phyloP scores from a whole-genome alignment of 2,329 filamentous ascomycete species.

The Trichoderma sp. region DNA sequence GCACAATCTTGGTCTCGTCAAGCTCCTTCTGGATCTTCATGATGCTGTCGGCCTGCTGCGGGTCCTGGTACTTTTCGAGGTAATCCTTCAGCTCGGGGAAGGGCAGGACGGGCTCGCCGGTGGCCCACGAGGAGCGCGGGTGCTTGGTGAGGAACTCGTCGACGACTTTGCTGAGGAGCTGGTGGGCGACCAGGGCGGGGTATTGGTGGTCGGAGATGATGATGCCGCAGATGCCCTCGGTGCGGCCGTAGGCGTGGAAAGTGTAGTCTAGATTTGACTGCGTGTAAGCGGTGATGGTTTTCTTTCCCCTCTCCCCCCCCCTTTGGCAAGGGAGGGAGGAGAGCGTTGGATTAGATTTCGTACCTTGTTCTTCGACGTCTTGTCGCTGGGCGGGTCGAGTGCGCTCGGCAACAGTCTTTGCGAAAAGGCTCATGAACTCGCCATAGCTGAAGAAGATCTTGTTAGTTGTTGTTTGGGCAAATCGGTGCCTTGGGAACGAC shows the following conservation, averaged over 20 bases:
- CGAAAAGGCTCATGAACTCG: conserved; percentile 78
- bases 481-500: background rate
- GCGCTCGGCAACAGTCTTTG: conserved; percentile 82
- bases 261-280: conserved; percentile 52
- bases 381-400: conserved; percentile 79
- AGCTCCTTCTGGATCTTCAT: conserved; percentile 95
- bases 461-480: background rate
- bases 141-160: conserved; percentile 82
- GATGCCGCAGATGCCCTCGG: conserved; percentile 71
- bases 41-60: conserved; percentile 84
- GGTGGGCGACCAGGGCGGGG: conserved; percentile 76
- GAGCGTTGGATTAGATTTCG: conserved; percentile 20
- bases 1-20: conserved; percentile 93
- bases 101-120: conserved; percentile 50
- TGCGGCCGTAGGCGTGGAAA: conserved; percentile 75
- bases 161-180: conserved; percentile 79
- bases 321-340: background rate
- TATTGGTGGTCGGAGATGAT: conserved; percentile 77
- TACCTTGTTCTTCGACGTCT: conserved; percentile 79
- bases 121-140: conserved; percentile 66
- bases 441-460: conserved; percentile 38
- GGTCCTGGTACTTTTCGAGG: conserved; percentile 73
- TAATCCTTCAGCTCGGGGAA: conserved; percentile 81
- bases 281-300: background rate
- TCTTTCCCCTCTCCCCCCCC: background rate